Evolutionary conservation across 345 rosid genomes (phyloP).

Genomic region (Camelina sativa): DNA sequence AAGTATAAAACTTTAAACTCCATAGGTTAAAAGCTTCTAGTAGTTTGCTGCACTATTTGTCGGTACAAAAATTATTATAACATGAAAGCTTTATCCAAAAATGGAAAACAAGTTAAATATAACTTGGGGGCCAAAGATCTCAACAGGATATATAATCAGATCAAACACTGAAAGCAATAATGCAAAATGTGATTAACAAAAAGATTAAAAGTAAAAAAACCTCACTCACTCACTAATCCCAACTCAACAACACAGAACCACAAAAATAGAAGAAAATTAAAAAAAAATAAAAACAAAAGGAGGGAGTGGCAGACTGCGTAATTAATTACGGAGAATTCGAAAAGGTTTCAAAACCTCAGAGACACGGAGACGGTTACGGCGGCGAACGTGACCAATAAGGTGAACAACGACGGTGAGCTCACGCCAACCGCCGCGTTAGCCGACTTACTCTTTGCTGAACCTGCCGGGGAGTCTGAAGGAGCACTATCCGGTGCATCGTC

Average conservation of each 20-base stretch:
- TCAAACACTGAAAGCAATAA: conserved; percentile 39
- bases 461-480: conserved; percentile 61
- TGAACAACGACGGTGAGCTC: conserved; percentile 50
- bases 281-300: conserved; percentile 19
- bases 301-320: conserved; percentile 38
- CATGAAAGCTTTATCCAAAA: neutral
- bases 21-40: neutral
- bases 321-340: conserved; percentile 31
- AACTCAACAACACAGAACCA: conserved; percentile 31
- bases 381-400: conserved; percentile 37
- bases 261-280: conserved; percentile 6
- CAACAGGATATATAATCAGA: conserved; percentile 14
- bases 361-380: conserved; percentile 49
- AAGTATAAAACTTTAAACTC: neutral
- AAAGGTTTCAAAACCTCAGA: conserved; percentile 43
- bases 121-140: conserved; percentile 2
- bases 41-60: neutral
- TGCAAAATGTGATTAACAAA: conserved; percentile 28
- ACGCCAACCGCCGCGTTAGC: conserved; percentile 49
- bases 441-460: conserved; percentile 58
- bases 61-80: neutral
- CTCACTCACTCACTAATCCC: conserved; percentile 42
- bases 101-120: neutral
- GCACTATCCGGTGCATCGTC: conserved; percentile 63
- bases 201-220: conserved; percentile 13